These are phyloP conservation scores for Dunaliella primolecta DNA, from an alignment of 139 green algal genomes.

Conservation along the genomic window DNA sequence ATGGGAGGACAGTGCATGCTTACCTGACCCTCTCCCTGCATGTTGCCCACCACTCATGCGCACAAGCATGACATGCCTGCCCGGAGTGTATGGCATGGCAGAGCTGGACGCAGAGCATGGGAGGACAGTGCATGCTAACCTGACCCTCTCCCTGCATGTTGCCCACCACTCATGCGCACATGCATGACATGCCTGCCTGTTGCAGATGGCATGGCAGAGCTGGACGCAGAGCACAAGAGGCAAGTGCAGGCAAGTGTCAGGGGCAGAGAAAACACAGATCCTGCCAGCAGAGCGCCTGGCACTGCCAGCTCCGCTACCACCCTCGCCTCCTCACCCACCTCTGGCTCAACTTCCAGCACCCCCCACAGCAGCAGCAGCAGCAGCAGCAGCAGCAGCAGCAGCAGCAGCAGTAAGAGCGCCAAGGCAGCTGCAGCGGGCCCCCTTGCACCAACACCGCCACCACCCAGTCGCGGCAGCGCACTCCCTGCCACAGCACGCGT, in stretches of 20 bases:
- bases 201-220: neutral
- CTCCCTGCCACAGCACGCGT: neutral
- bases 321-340: too few relatives aligned
- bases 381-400: neutral
- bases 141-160: too few relatives aligned
- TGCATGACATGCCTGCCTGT: neutral
- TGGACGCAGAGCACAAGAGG: neutral
- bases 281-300: neutral
- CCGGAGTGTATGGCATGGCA: too few relatives aligned
- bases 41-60: too few relatives aligned
- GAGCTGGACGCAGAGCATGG: too few relatives aligned
- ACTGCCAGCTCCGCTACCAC: too few relatives aligned
- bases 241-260: neutral
- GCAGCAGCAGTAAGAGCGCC: slow-evolving; percentile 4
- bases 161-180: too few relatives aligned
- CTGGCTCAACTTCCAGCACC: neutral
- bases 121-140: too few relatives aligned
- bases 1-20: too few relatives aligned
- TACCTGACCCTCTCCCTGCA: too few relatives aligned
- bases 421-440: neutral
- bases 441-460: slow-evolving; percentile 3
- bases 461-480: slow-evolving; percentile 5
- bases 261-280: neutral
- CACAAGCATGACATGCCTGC: too few relatives aligned
- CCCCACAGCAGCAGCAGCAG: neutral